A percentile compares a stretch with the other conserved stretches of the same genome.
These are phyloP conservation scores for Heteromeles arbutifolia DNA, from an alignment of 306 rosid species.

Conservation along the genomic window DNA sequence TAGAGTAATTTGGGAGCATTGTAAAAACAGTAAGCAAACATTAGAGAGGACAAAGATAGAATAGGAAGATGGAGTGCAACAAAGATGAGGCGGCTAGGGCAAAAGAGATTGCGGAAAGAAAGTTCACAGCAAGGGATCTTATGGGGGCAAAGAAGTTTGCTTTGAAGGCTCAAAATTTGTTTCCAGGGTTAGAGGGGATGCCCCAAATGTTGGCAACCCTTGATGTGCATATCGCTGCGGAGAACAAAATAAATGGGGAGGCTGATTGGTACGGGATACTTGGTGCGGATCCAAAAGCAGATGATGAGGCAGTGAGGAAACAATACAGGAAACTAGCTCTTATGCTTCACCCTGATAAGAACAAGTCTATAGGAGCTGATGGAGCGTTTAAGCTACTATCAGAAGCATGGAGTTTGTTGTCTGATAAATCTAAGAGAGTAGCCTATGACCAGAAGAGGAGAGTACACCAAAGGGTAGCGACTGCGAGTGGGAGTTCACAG, in stretches of 20 bases:
- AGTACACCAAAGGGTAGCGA: slow-evolving; percentile 30
- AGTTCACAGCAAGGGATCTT: slow-evolving; percentile 57
- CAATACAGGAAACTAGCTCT: slow-evolving; percentile 86
- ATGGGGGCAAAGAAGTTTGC: slow-evolving; percentile 80
- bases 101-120: slow-evolving; percentile 75
- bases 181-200: slow-evolving; percentile 74
- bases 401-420: slow-evolving; percentile 84
- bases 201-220: slow-evolving; percentile 75
- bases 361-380: slow-evolving; percentile 78
- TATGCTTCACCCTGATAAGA: slow-evolving; percentile 91
- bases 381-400: slow-evolving; percentile 90
- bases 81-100: slow-evolving; percentile 87
- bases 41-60: slow-evolving; percentile 5
- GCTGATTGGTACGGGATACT: slow-evolving; percentile 87
- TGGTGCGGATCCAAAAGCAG: slow-evolving; percentile 56
- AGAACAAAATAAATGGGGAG: slow-evolving; percentile 62
- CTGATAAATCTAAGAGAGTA: slow-evolving; percentile 54
- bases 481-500: slow-evolving; percentile 39
- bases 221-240: slow-evolving; percentile 68
- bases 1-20: slow-evolving; percentile 20
- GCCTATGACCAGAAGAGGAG: slow-evolving; percentile 58
- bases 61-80: slow-evolving; percentile 76
- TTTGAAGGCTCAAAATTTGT: slow-evolving; percentile 68
- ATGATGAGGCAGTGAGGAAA: slow-evolving; percentile 66
- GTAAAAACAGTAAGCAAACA: background rate